Percentiles rank a stretch among this genome's conserved stretches.
These are phyloP conservation scores for Fusarium irregulare DNA, from an alignment of 2,329 filamentous ascomycete species.

Conservation along the genomic window DNA sequence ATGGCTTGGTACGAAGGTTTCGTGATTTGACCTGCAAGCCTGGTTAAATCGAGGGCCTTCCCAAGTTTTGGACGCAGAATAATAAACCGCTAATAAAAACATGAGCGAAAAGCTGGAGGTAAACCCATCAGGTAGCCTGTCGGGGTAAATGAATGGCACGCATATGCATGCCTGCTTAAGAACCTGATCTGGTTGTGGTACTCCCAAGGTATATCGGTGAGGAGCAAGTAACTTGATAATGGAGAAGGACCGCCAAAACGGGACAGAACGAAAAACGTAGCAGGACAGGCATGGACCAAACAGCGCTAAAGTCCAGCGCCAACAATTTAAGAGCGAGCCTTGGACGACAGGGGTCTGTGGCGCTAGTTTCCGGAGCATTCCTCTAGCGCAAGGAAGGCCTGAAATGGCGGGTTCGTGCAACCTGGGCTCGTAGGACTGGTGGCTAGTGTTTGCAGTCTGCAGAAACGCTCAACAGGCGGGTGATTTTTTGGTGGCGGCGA, in stretches of 20 bases:
- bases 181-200: slow-evolving; percentile 15
- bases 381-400: slow-evolving; percentile 30
- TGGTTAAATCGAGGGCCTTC: not conserved
- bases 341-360: slow-evolving; percentile 3
- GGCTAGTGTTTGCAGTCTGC: not conserved
- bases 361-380: slow-evolving; percentile 33
- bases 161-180: slow-evolving; percentile 14
- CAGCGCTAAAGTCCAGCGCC: slow-evolving; percentile 18
- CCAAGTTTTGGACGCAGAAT: not conserved
- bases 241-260: slow-evolving; percentile 32
- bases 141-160: slow-evolving; percentile 11
- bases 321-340: slow-evolving; percentile 29
- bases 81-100: not conserved
- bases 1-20: not conserved
- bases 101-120: not conserved
- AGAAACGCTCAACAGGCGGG: slow-evolving; percentile 13
- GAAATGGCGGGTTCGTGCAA: slow-evolving; percentile 3
- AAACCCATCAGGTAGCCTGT: not conserved
- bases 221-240: slow-evolving; percentile 32
- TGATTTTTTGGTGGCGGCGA: slow-evolving; percentile 10
- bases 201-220: slow-evolving; percentile 29
- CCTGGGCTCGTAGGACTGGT: not conserved
- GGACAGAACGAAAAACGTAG: slow-evolving; percentile 39
- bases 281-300: slow-evolving; percentile 36
- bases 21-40: not conserved